Percentiles rank a stretch among this genome's conserved stretches.
phyloP scores from a whole-genome alignment of 768 basidiomycete genomes.

The Cystobasidiopsis lactophilus region DNA sequence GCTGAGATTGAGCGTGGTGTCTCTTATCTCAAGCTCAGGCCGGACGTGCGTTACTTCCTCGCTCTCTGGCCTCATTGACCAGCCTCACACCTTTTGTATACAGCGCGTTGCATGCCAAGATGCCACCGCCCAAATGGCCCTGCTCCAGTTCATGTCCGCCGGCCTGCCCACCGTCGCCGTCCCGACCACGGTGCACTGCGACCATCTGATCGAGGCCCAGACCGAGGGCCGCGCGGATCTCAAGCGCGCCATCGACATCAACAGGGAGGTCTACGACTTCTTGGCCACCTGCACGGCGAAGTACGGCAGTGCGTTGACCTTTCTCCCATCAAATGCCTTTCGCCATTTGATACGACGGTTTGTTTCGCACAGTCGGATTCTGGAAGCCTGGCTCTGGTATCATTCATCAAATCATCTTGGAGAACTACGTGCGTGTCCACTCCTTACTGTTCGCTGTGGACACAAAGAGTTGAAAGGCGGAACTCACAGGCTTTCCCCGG shows the following conservation, averaged over 20 bases:
- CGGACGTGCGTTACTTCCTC: constrained; percentile 48
- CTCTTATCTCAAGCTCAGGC: constrained; percentile 91
- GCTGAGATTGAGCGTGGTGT: constrained; percentile 78
- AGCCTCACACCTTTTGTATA: constrained; percentile 37
- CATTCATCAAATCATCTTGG: constrained; percentile 78
- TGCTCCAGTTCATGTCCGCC: constrained; percentile 99
- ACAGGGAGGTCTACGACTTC: constrained; percentile 99
- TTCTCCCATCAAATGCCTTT: background rate
- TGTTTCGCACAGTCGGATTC: constrained; percentile 96
- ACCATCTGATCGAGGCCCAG: constrained; percentile 96
- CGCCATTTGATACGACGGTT: constrained; percentile 26
- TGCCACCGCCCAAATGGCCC: constrained; percentile 65
- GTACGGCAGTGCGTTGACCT: constrained; percentile 25
- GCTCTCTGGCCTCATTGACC: constrained; percentile 53
- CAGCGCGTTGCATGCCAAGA: constrained; percentile 33
- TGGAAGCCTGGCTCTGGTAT: constrained; percentile 99
- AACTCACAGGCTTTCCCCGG: constrained; percentile 47
- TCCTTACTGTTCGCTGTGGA: too few relatives aligned
- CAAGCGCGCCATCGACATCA: constrained; percentile 68
- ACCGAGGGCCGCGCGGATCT: constrained; percentile 83
- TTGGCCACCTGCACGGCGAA: constrained; percentile 85
- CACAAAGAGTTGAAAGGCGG: too few relatives aligned
- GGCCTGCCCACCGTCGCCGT: constrained; percentile 95
- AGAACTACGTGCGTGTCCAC: constrained; percentile 56
- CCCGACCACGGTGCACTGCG: constrained; percentile 95